phyloP scores from a whole-genome alignment of 192 early-diverging fungal species.

The Coemansia sp. region DNA sequence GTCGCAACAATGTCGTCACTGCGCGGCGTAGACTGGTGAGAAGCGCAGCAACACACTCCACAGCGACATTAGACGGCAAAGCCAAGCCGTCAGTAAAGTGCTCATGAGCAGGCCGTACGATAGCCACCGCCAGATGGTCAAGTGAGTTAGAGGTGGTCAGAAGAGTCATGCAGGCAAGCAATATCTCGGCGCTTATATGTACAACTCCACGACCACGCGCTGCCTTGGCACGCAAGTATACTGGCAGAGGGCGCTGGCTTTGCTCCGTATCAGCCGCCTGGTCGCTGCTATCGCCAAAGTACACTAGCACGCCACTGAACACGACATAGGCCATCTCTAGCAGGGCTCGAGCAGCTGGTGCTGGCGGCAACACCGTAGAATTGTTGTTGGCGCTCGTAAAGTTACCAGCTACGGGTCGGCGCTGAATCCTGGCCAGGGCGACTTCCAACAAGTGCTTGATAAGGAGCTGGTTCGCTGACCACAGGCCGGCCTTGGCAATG shows the following conservation, averaged over 20 bases:
- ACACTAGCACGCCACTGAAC: slow-evolving; percentile 18
- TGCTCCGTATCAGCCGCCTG: background rate
- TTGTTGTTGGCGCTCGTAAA: background rate
- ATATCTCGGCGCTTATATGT: slow-evolving; percentile 22
- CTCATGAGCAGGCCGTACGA: slow-evolving; percentile 8
- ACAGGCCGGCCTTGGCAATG: slow-evolving; percentile 2
- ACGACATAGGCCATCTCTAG: slow-evolving; percentile 29
- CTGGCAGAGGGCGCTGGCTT: slow-evolving; percentile 2
- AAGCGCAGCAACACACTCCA: slow-evolving; percentile 2
- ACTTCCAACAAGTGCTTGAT: slow-evolving; percentile 32
- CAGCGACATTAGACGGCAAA: background rate
- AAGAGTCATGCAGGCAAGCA: slow-evolving; percentile 17
- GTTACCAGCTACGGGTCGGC: background rate
- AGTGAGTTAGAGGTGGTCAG: background rate
- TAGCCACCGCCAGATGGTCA: slow-evolving; percentile 10
- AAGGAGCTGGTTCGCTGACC: slow-evolving; percentile 24
- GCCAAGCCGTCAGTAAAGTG: background rate
- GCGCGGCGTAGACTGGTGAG: slow-evolving; percentile 12
- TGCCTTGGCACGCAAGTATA: slow-evolving; percentile 8
- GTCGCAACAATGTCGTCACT: slow-evolving; percentile 14
- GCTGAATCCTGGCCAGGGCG: slow-evolving; percentile 16
- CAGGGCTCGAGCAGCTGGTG: background rate
- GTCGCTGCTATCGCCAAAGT: background rate
- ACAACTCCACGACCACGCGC: slow-evolving; percentile 20
- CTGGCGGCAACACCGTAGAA: background rate